A percentile compares a stretch with the other conserved stretches of the same genome.
Evolutionary conservation across 1,139 yeast species (phyloP).

Genomic region (Suhomyces kunorum): DNA sequence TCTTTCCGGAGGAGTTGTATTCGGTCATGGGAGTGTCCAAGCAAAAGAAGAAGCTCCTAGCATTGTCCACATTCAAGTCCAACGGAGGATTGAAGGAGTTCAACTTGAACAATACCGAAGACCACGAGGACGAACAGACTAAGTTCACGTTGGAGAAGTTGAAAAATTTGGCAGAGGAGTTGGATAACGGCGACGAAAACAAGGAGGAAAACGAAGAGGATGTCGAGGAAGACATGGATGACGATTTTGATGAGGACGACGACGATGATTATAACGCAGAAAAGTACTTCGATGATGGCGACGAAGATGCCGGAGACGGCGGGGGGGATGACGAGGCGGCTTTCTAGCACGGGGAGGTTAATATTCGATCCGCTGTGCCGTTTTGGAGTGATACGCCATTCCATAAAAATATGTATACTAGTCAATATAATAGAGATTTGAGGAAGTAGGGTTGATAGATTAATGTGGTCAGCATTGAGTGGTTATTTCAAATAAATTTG

Average conservation of each 20-base stretch:
- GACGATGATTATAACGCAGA: constrained; percentile 64
- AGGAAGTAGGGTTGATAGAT: too few species aligned
- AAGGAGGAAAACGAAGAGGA: constrained; percentile 45
- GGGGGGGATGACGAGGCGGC: constrained; percentile 64
- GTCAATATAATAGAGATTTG: background rate
- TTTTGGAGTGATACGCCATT: too few species aligned
- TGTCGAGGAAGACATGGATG: constrained; percentile 45
- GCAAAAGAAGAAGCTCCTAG: constrained; percentile 53
- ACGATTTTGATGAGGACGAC: constrained; percentile 64
- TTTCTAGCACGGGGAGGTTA: constrained; percentile 11
- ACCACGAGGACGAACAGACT: constrained; percentile 35
- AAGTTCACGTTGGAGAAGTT: constrained; percentile 57
- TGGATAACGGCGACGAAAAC: constrained; percentile 44
- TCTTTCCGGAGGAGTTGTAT: constrained; percentile 81
- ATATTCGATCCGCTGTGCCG: background rate
- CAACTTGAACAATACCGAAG: constrained; percentile 28
- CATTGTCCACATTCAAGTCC: constrained; percentile 49
- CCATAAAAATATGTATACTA: background rate
- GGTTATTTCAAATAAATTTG: too few species aligned
- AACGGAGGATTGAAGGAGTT: constrained; percentile 48
- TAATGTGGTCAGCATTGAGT: too few species aligned
- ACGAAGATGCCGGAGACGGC: constrained; percentile 73
- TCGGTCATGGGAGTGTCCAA: constrained; percentile 69
- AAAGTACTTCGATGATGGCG: constrained; percentile 66
- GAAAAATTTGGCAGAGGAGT: constrained; percentile 60